Conservation (phyloP, 2,329 filamentous ascomycete genomes). For the Penicillium rolfsii region DNA sequence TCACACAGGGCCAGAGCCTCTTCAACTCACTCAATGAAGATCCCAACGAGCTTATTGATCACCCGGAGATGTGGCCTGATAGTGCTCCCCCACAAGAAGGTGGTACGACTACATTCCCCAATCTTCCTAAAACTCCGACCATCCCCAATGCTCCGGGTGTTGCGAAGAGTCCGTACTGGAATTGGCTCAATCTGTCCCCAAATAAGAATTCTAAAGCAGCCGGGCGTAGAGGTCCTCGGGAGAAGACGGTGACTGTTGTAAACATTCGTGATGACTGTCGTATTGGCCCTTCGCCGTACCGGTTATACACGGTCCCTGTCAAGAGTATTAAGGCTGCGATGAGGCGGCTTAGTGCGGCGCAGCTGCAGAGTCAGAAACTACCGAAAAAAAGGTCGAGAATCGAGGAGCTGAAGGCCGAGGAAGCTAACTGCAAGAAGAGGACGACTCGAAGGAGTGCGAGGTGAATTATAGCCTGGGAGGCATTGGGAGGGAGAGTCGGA, state of each 20-base stretch:
- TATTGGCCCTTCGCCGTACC: not conserved
- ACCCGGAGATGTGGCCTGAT: not conserved
- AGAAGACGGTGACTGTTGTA: not conserved
- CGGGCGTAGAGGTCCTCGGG: not conserved
- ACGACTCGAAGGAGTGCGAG: not conserved
- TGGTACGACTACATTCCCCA: not conserved
- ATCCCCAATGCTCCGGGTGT: not conserved
- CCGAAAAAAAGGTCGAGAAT: not conserved
- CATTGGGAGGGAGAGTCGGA: not conserved
- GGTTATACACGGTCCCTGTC: not conserved
- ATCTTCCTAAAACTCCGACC: conserved; percentile 1
- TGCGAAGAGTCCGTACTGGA: not conserved
- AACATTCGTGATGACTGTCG: not conserved
- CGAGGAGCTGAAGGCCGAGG: not conserved
- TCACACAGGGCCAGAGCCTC: not conserved
- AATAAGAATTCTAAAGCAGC: not conserved
- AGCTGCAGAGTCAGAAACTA: not conserved
- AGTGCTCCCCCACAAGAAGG: not conserved
- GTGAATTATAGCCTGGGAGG: not conserved
- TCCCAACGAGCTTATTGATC: not conserved
- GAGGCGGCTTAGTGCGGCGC: not conserved
- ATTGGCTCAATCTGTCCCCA: not conserved
- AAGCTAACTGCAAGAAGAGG: not conserved
- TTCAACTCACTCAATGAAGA: not conserved
- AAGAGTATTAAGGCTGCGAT: conserved; percentile 1